These are phyloP conservation scores for Gyromitra esculenta DNA, from an alignment of 2,329 filamentous ascomycete species.

Conservation along the genomic window DNA sequence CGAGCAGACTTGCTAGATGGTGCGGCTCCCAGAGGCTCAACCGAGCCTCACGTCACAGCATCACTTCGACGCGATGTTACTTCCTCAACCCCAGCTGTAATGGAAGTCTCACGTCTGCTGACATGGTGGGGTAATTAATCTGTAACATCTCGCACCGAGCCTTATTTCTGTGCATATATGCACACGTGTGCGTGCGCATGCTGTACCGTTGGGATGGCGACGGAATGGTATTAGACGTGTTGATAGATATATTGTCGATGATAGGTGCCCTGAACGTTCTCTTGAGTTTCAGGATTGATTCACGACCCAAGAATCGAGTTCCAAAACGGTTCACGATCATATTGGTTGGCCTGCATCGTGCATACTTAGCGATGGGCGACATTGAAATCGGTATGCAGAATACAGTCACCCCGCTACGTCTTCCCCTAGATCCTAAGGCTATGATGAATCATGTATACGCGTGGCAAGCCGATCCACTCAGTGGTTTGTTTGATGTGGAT, in stretches of 20 bases:
- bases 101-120: slow-evolving; percentile 2
- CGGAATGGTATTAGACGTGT: slow-evolving; percentile 11
- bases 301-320: slow-evolving; percentile 26
- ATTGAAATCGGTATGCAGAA: slow-evolving; percentile 24
- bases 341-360: slow-evolving; percentile 33
- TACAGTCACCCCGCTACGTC: slow-evolving; percentile 27
- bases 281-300: slow-evolving; percentile 30
- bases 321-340: slow-evolving; percentile 30
- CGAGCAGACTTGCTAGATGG: not conserved
- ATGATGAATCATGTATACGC: slow-evolving; percentile 35
- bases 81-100: not conserved
- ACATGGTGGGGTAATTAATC: slow-evolving; percentile 40
- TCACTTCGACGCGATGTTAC: slow-evolving; percentile 20
- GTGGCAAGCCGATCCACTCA: slow-evolving; percentile 5
- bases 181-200: slow-evolving; percentile 21
- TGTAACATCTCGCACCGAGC: slow-evolving; percentile 22
- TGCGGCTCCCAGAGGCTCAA: slow-evolving; percentile 21
- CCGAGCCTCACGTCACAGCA: slow-evolving; percentile 20
- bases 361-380: slow-evolving; percentile 32
- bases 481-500: not conserved
- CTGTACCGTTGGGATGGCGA: slow-evolving; percentile 22
- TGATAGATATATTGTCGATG: slow-evolving; percentile 9
- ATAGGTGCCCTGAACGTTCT: slow-evolving; percentile 7
- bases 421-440: not conserved
- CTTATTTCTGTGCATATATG: slow-evolving; percentile 16